These are phyloP conservation scores for Populus nigra DNA, from an alignment of 345 rosid species.

Conservation along the genomic window DNA sequence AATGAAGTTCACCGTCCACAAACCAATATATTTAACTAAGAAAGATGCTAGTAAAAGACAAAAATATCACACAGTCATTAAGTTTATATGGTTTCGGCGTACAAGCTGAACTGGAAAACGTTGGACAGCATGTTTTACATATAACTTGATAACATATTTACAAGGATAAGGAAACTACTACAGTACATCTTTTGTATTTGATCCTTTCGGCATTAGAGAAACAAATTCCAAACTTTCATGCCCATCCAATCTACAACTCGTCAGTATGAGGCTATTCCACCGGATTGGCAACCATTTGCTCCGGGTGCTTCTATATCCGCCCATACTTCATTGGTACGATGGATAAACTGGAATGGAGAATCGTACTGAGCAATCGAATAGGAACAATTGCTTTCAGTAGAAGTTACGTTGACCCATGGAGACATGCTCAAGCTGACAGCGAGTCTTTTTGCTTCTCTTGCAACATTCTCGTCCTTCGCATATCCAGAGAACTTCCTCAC, in stretches of 20 bases:
- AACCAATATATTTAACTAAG: no score
- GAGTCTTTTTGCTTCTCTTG: constrained; percentile 48
- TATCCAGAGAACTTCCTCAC: constrained; percentile 62
- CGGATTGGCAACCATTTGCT: constrained; percentile 22
- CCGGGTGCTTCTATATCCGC: constrained; percentile 44
- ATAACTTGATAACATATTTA: not conserved
- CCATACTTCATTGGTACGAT: constrained; percentile 68
- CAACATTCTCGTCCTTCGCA: constrained; percentile 46
- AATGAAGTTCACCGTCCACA: no score
- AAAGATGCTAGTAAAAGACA: not conserved
- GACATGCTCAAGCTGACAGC: constrained; percentile 57
- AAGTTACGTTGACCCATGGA: constrained; percentile 45
- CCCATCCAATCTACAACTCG: not conserved
- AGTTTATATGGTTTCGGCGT: not conserved
- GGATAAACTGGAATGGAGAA: constrained; percentile 53
- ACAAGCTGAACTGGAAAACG: not conserved
- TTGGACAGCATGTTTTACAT: not conserved
- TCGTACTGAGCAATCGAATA: constrained; percentile 67
- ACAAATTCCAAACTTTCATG: not conserved
- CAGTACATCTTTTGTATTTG: not conserved
- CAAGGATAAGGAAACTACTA: not conserved
- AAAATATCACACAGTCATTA: not conserved
- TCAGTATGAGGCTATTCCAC: constrained; percentile 40
- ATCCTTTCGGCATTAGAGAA: not conserved
- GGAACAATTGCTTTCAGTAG: constrained; percentile 35